A percentile compares a stretch with the other conserved stretches of the same genome.
These are phyloP conservation scores for Citrus cavaleriei DNA, from an alignment of 345 rosid species.

Conservation along the genomic window DNA sequence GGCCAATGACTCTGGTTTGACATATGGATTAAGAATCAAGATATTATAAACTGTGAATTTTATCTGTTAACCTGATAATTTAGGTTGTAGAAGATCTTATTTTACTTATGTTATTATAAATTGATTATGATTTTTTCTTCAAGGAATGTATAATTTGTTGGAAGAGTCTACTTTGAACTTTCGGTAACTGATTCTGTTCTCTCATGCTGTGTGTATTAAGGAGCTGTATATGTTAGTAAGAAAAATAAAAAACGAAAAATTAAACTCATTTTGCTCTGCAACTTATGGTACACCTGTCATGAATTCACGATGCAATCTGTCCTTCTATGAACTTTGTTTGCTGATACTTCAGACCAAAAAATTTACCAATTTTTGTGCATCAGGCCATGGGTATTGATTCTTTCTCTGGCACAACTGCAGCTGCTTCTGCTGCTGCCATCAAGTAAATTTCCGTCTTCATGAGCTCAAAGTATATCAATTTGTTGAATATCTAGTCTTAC, in stretches of 20 bases:
- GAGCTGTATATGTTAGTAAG: neutral
- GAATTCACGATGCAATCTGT: neutral
- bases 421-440: slow-evolving; percentile 96
- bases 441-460: slow-evolving; percentile 40
- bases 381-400: slow-evolving; percentile 97
- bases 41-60: neutral
- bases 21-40: slow-evolving; percentile 25
- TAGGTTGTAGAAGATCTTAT: neutral
- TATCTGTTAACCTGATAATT: neutral
- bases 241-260: no score
- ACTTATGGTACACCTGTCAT: neutral
- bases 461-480: neutral
- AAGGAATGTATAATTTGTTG: neutral
- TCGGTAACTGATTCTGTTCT: neutral
- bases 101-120: neutral
- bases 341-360: neutral
- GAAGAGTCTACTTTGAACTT: neutral
- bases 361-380: slow-evolving; percentile 13
- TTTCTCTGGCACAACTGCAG: slow-evolving; percentile 76
- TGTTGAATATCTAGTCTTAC: slow-evolving; percentile 5
- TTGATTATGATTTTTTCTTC: no score
- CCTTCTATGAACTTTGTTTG: neutral
- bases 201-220: neutral
- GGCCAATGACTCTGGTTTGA: slow-evolving; percentile 26
- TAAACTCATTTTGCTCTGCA: no score